Evolutionary conservation across 2,329 filamentous ascomycete species (phyloP).

Genomic region (Aureobasidium uvarum): DNA sequence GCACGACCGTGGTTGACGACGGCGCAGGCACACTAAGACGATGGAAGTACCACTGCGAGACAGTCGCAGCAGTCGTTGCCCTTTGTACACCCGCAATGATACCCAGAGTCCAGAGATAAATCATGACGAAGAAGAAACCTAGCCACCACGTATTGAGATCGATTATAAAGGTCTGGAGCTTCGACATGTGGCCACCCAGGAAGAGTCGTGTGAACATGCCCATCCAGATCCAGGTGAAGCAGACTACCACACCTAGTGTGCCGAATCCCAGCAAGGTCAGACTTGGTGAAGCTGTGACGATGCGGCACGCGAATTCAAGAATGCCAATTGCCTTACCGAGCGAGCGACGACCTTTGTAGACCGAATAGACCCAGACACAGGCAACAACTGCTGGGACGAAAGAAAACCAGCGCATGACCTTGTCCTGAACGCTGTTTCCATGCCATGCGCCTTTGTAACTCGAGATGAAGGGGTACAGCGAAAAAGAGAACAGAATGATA

Average conservation of each 20-base stretch:
- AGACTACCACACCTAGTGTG: constrained; percentile 70
- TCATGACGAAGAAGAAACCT: constrained; percentile 83
- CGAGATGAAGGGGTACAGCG: constrained; percentile 83
- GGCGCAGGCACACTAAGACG: constrained; percentile 76
- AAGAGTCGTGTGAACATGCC: constrained; percentile 96
- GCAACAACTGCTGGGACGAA: constrained; percentile 72
- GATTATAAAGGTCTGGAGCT: constrained; percentile 67
- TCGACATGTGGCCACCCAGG: constrained; percentile 78
- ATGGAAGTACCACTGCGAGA: constrained; percentile 99
- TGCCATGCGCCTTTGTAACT: constrained; percentile 77
- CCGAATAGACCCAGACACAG: constrained; percentile 77
- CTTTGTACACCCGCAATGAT: constrained; percentile 87
- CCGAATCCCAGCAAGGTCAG: constrained; percentile 80
- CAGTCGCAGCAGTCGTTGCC: constrained; percentile 87
- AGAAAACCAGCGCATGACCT: constrained; percentile 82
- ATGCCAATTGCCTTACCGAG: constrained; percentile 82
- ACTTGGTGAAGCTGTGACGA: constrained; percentile 79
- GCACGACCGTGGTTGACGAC: constrained; percentile 75
- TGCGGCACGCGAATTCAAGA: constrained; percentile 86
- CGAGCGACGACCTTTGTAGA: constrained; percentile 75
- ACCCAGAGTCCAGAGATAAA: constrained; percentile 93
- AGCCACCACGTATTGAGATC: constrained; percentile 92
- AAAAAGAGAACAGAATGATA: constrained; percentile 81
- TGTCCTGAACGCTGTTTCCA: constrained; percentile 80
- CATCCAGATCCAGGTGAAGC: constrained; percentile 95